phyloP scores from a whole-genome alignment of 2,329 filamentous ascomycete genomes.

The Scytalidium sp. region DNA sequence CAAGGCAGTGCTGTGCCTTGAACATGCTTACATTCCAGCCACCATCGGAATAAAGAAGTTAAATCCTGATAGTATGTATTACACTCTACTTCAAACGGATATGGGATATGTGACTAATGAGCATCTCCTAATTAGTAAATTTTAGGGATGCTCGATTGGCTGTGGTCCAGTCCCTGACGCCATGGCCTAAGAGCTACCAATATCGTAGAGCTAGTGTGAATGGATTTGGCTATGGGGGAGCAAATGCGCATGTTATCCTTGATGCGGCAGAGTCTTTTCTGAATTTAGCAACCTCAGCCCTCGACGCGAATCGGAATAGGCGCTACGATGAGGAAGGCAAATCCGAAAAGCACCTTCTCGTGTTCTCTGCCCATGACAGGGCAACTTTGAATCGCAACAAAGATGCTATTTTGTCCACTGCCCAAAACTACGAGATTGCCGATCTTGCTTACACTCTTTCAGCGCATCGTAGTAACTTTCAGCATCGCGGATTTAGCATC shows the following conservation, averaged over 20 bases:
- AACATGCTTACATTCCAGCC: constrained; percentile 15
- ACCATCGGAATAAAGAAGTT: constrained; percentile 12
- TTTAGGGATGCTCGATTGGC: constrained; percentile 5
- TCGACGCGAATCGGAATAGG: neutral
- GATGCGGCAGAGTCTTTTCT: neutral
- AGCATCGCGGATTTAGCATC: neutral
- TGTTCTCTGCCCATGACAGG: constrained; percentile 7
- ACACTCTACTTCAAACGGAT: neutral
- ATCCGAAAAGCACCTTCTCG: constrained; percentile 2
- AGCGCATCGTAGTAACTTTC: neutral
- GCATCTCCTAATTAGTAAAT: neutral
- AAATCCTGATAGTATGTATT: constrained; percentile 8
- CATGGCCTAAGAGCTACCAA: constrained; percentile 2
- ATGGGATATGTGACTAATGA: neutral
- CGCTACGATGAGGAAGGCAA: neutral
- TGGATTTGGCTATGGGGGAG: constrained; percentile 5
- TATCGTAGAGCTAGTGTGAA: constrained; percentile 1
- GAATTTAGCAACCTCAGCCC: neutral
- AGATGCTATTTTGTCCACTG: neutral
- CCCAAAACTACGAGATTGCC: neutral
- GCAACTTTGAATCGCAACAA: constrained; percentile 1
- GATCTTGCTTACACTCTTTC: constrained; percentile 9
- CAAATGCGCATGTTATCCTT: constrained; percentile 9
- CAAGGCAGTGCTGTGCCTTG: constrained; percentile 20
- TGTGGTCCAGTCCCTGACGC: neutral